These are phyloP conservation scores for Dittrichia graveolens DNA, from an alignment of 129 eudicot species.

Conservation along the genomic window DNA sequence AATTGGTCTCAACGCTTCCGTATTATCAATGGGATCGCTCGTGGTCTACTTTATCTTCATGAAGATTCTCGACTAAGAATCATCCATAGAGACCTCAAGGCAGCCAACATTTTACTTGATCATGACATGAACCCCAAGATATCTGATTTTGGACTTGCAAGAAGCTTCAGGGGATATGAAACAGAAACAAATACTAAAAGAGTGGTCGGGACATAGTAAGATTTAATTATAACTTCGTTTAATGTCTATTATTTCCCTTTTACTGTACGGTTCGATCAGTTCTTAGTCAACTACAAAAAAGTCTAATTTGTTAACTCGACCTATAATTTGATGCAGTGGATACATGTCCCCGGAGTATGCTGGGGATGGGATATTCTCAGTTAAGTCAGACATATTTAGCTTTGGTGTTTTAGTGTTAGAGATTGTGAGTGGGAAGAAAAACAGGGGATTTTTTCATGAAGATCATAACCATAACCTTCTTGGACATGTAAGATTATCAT, in stretches of 20 bases:
- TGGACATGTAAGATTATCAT: constrained; percentile 30
- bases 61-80: constrained; percentile 50
- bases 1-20: constrained; percentile 48
- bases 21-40: constrained; percentile 50
- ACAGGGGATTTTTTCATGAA: constrained; percentile 26
- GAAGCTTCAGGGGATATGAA: constrained; percentile 48
- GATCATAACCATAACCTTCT: constrained; percentile 33
- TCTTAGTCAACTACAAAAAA: background rate
- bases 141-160: constrained; percentile 60
- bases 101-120: constrained; percentile 52
- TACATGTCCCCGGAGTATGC: constrained; percentile 44
- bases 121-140: constrained; percentile 50
- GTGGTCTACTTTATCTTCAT: constrained; percentile 57
- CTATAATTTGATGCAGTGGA: constrained; percentile 25
- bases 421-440: constrained; percentile 38
- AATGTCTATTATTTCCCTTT: background rate
- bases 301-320: background rate
- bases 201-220: constrained; percentile 57
- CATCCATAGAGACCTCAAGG: constrained; percentile 59
- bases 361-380: constrained; percentile 29
- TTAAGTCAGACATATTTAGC: constrained; percentile 39
- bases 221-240: background rate
- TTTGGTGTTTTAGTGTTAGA: constrained; percentile 39
- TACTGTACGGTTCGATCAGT: background rate
- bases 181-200: constrained; percentile 39